Evolutionary conservation across 2,329 filamentous ascomycete species (phyloP), one percentile per base, ranked within the genome.

Genomic region (Cadophora luteo-olivacea): DNA sequence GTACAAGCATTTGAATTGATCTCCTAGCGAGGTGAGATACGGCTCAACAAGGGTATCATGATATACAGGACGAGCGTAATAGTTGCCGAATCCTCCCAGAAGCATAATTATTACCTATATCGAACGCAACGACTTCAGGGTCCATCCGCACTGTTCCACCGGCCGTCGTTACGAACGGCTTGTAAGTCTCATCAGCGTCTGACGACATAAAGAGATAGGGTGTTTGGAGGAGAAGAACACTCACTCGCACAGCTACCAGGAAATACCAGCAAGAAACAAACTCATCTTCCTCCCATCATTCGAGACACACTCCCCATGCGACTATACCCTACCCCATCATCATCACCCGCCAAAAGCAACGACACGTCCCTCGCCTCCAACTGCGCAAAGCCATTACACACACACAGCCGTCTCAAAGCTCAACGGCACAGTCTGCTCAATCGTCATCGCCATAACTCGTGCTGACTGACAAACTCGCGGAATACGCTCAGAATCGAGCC

Each of bases 361-460:
- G 85, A 82, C 0, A 84, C 83, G n/a, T 87, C 87, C 14, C 87
- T 82, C 14, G 81, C 83, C 2, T 86, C 80, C 4, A 89, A 80
- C 66, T 86, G 81, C 9, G 85, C 85, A 67, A 88, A 84, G 69
- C 86, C 77, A 64, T 82, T 78, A 75, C 87, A 89, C 2, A 87
- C 85, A 32, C 2, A 87, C 85, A 32, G 82, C 81, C 63, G 79
- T 75, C 0, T 86, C 87, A 69, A 88, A 89, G 1, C 80, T 77
- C 14, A 72, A 72, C 1, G 86, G 86, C 0, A 89, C 84, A 0
- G 83, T 82, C 61, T 86, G 81, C 78, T 89, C 87, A 71, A n/a
- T n/a, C n/a, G n/a, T 89, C 84, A 71, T 89, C 87, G 16, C 83
- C 85, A 74, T 89, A 89, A 16, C 85, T 87, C 24, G 87, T 83